Evolutionary conservation across 345 rosid species (phyloP), one percentile per base, ranked within the genome.

Genomic region (Arabis alpina): DNA sequence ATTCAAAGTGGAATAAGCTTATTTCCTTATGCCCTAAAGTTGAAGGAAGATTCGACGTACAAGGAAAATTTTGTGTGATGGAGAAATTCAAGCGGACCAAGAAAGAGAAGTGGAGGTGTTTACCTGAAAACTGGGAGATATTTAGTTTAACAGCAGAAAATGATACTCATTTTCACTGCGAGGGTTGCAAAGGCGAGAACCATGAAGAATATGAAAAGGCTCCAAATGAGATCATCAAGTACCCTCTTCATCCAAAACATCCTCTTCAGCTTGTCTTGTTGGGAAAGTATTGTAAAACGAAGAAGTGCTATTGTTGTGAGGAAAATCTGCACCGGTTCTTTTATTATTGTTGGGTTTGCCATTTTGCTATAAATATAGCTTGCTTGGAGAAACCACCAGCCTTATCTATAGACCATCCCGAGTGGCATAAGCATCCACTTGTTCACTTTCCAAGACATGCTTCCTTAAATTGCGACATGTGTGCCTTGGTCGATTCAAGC

Each of bases 401-500:
- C 10, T 27, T 14, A 2, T 7, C 25, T 43, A 27, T 7, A 43
- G 40, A 44, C 10, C n/a, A 10, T 61, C 37, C 13, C 2, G 48
- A 64, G 24, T 39, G 47, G 47, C 62, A 57, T 57, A 15, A 19
- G 32, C 47, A 57, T 57, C 0, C 30, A 3, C 62, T 64, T 27
- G n/a, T 14, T 51, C 6, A 8, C 0, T 51, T 64, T 24, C 58
- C 49, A 39, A 65, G 50, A 24, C 1, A 4, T 0, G 4, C 25
- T 9, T 51, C 23, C 10, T 55, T 68, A 4, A 44, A 54, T 15
- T 68, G 72, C n/a, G 3, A 68, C 14, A 0, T 34, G 0, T 68
- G 72, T 2, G 25, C 54, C 2, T 30, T 56, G 47, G 9, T 24
- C 0, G 11, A 43, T 68, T 7, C 47, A 30, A 32, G 0, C 9